Conservation (phyloP, 2,329 filamentous ascomycete genomes). For the Metarhizium album region DNA sequence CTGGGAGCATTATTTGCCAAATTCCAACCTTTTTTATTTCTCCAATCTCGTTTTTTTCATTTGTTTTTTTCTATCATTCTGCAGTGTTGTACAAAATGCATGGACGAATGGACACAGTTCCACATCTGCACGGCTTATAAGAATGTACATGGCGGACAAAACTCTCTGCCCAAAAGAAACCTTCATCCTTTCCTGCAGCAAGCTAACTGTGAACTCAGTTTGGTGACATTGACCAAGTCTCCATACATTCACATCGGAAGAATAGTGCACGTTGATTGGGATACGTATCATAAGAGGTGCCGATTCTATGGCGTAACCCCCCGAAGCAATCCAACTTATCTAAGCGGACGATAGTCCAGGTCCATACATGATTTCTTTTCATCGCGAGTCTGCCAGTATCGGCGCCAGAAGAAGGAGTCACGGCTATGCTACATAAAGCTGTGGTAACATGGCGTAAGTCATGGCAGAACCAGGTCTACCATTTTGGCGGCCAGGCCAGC, state of each 20-base stretch:
- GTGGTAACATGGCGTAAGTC: neutral
- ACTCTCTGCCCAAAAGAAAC: no score
- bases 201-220: no score
- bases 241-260: neutral
- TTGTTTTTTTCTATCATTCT: no score
- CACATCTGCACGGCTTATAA: no score
- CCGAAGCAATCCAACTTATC: neutral
- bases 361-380: neutral
- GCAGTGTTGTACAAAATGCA: no score
- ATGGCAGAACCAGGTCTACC: neutral
- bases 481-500: neutral
- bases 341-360: neutral
- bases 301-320: neutral
- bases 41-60: no score
- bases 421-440: neutral
- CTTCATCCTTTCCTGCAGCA: no score
- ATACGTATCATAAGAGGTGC: neutral
- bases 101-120: no score
- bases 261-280: neutral
- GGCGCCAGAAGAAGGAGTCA: neutral
- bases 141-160: no score
- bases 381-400: neutral
- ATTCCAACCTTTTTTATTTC: no score
- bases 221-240: neutral
- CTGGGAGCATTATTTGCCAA: no score